A percentile compares a stretch with the other conserved stretches of the same genome.
phyloP scores from a whole-genome alignment of 2,329 filamentous ascomycete genomes.

The Claviceps sp. region DNA sequence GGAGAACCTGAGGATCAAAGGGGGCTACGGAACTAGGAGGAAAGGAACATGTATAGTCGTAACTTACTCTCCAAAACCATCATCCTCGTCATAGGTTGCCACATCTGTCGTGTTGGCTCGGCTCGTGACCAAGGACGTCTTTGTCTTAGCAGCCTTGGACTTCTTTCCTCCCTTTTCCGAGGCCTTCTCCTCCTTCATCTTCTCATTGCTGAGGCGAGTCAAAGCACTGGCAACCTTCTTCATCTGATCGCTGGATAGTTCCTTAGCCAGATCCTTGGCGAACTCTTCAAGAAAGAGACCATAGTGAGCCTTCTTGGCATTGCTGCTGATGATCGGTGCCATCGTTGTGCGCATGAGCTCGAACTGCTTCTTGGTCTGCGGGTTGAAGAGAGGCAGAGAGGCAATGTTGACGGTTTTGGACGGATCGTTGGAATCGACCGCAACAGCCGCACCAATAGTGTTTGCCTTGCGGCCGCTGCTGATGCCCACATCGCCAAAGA shows the following conservation, averaged over 20 bases:
- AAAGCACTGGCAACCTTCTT: constrained; percentile 86
- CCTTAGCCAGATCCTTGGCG: constrained; percentile 71
- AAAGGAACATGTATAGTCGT: too few relatives aligned
- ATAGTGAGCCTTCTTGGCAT: constrained; percentile 84
- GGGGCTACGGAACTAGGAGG: not conserved
- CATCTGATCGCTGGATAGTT: constrained; percentile 82
- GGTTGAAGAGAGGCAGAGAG: constrained; percentile 74
- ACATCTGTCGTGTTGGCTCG: constrained; percentile 53
- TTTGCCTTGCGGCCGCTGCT: constrained; percentile 52
- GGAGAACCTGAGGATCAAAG: not conserved
- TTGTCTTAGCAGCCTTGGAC: constrained; percentile 90
- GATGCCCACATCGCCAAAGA: constrained; percentile 68
- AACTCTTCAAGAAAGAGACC: constrained; percentile 84
- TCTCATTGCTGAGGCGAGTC: constrained; percentile 90
- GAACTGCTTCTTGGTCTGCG: constrained; percentile 77
- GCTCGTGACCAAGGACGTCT: constrained; percentile 63
- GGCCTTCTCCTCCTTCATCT: constrained; percentile 96
- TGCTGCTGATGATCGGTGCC: constrained; percentile 60
- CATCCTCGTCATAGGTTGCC: constrained; percentile 68
- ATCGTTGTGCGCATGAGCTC: constrained; percentile 63
- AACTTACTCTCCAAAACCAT: constrained; percentile 70
- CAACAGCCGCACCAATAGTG: constrained; percentile 49
- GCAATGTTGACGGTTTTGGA: constrained; percentile 70
- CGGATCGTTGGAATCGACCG: constrained; percentile 61
- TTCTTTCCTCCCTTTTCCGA: constrained; percentile 94